These are phyloP conservation scores for Podaxis sp. DNA, from an alignment of 768 basidiomycete genomes.

Conservation along the genomic window DNA sequence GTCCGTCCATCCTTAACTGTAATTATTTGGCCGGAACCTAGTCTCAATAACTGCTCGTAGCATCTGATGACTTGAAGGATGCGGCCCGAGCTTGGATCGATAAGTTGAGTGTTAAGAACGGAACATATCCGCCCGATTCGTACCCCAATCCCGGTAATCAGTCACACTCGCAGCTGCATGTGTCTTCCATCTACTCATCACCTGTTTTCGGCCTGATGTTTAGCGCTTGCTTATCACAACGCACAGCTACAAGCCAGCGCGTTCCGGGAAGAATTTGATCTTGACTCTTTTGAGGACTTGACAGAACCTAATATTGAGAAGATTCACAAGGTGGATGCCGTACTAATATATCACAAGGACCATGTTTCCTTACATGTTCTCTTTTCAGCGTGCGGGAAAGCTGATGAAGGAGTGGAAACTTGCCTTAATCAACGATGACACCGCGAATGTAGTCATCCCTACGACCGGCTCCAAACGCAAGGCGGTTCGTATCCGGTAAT, in stretches of 20 bases:
- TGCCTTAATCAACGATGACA: conserved; percentile 59
- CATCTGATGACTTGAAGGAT: conserved; percentile 64
- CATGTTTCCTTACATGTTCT: conserved; percentile 36
- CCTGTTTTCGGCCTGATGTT: conserved; percentile 5
- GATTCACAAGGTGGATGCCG: conserved; percentile 70
- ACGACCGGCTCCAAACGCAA: conserved; percentile 68
- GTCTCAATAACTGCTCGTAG: conserved; percentile 34
- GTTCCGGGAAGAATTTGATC: conserved; percentile 87
- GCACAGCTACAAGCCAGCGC: conserved; percentile 90
- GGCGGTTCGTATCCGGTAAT: conserved; percentile 47
- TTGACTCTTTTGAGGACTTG: conserved; percentile 75
- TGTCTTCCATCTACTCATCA: conserved; percentile 12
- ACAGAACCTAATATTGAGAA: conserved; percentile 74
- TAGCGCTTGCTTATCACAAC: conserved; percentile 86
- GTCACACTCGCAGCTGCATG: conserved; percentile 13
- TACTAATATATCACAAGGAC: conserved; percentile 41
- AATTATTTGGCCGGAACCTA: not conserved
- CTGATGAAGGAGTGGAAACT: conserved; percentile 73
- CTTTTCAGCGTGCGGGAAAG: conserved; percentile 25
- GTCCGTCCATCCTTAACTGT: conserved; percentile 50
- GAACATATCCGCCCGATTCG: conserved; percentile 83
- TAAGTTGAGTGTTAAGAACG: conserved; percentile 76
- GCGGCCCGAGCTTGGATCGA: conserved; percentile 73
- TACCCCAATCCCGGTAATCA: conserved; percentile 84
- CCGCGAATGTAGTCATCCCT: conserved; percentile 51